phyloP scores from a whole-genome alignment of 352 stramenopile species.

The Phytopythium montanum region DNA sequence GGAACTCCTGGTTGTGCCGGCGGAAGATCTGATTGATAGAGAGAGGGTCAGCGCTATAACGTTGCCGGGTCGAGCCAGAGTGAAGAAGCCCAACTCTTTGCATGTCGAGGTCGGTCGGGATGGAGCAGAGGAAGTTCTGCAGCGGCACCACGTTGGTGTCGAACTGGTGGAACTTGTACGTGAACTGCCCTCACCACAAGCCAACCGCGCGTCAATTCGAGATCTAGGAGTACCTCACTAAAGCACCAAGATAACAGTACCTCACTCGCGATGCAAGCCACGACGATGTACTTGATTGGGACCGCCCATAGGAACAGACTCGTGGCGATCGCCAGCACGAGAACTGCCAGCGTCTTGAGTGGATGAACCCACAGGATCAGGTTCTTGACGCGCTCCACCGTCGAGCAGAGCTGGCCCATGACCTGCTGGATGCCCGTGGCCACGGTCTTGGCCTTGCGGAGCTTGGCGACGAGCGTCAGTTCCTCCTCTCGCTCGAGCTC shows the following conservation, averaged over 20 bases:
- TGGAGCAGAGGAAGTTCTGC: constrained; percentile 29
- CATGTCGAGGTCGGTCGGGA: constrained; percentile 32
- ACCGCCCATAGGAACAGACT: constrained; percentile 18
- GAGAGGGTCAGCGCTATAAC: background rate
- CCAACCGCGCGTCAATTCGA: constrained; percentile 1
- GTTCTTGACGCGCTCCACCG: constrained; percentile 30
- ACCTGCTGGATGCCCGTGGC: constrained; percentile 34
- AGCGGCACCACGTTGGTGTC: constrained; percentile 22
- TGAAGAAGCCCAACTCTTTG: constrained; percentile 11
- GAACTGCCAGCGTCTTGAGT: constrained; percentile 22
- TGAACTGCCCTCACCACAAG: constrained; percentile 20
- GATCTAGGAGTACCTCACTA: background rate
- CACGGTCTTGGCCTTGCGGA: constrained; percentile 35
- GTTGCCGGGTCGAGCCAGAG: background rate
- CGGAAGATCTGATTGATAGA: constrained; percentile 25
- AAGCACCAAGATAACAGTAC: constrained; percentile 6
- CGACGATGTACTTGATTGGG: constrained; percentile 20
- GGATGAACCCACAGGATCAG: constrained; percentile 36
- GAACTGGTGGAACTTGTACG: constrained; percentile 26
- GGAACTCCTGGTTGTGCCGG: constrained; percentile 23
- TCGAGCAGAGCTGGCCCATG: constrained; percentile 23
- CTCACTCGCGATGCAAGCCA: constrained; percentile 19
- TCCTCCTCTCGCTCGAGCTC: constrained; percentile 32
- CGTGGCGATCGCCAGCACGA: constrained; percentile 6
- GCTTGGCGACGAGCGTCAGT: constrained; percentile 33